These are phyloP conservation scores for Chloromonas sp. DNA, from an alignment of 163 green algal species.

Conservation along the genomic window DNA sequence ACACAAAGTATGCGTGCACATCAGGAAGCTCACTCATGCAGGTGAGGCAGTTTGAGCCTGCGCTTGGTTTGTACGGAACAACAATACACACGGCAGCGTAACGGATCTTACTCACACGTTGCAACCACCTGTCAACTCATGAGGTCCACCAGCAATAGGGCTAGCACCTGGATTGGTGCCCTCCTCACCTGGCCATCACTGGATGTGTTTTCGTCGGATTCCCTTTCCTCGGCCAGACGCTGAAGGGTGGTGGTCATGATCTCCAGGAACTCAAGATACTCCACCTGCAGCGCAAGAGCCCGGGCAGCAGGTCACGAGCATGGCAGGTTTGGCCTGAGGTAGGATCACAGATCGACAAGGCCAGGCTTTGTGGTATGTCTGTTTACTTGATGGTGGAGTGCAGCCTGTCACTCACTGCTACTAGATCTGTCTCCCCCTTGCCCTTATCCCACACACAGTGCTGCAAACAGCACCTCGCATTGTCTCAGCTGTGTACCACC, in stretches of 20 bases:
- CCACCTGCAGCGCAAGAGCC: conserved; percentile 19
- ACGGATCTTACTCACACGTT: too few species aligned
- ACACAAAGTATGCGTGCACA: too few species aligned
- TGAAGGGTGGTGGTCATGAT: conserved; percentile 61
- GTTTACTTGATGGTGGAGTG: not conserved
- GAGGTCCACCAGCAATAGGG: too few species aligned
- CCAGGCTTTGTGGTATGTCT: not conserved
- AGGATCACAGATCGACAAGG: not conserved
- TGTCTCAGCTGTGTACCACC: too few species aligned
- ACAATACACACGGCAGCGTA: too few species aligned
- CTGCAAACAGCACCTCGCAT: not conserved
- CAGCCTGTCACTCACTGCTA: not conserved
- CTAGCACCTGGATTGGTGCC: not conserved
- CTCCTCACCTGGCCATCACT: conserved; percentile 18
- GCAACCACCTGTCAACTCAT: too few species aligned
- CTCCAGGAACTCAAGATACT: conserved; percentile 64
- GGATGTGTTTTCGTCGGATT: conserved; percentile 17
- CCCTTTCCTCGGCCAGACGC: conserved; percentile 31
- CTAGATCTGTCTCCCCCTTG: too few species aligned
- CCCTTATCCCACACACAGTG: not conserved
- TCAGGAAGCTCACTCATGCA: too few species aligned
- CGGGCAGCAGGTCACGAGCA: too few species aligned
- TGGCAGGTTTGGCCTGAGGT: not conserved
- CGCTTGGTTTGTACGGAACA: too few species aligned
- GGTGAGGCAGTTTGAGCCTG: too few species aligned